Percentiles rank a stretch among this genome's conserved stretches.
Evolutionary conservation across 208 protist genomes (phyloP).

Genomic region (Endotrypanum monterogeii): DNA sequence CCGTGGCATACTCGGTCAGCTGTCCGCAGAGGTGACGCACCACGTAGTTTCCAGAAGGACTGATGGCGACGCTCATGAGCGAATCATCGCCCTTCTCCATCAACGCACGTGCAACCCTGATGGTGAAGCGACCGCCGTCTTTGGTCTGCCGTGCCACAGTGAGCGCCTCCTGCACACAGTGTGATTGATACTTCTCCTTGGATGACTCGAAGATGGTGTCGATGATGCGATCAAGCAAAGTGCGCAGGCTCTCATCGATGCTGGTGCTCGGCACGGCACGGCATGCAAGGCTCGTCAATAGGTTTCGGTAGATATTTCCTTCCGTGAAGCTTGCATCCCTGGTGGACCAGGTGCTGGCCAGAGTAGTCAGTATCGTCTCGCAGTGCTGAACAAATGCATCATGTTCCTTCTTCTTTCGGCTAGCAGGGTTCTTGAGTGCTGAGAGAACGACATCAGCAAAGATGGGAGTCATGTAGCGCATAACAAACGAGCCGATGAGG

Average conservation of each 20-base stretch:
- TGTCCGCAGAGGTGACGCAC: slow-evolving; percentile 62
- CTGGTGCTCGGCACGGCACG: slow-evolving; percentile 50
- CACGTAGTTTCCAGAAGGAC: slow-evolving; percentile 82
- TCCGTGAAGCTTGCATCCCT: slow-evolving; percentile 26
- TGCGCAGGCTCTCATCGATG: slow-evolving; percentile 45
- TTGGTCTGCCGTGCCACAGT: slow-evolving; percentile 36
- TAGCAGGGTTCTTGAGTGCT: slow-evolving; percentile 36
- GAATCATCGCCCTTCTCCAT: slow-evolving; percentile 47
- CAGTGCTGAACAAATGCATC: slow-evolving; percentile 45
- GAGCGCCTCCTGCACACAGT: slow-evolving; percentile 80
- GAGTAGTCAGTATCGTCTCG: slow-evolving; percentile 39
- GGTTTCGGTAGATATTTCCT: slow-evolving; percentile 72
- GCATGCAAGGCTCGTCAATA: slow-evolving; percentile 60
- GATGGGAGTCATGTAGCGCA: slow-evolving; percentile 71
- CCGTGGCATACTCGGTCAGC: slow-evolving; percentile 56
- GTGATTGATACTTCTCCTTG: slow-evolving; percentile 77
- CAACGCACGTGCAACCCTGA: slow-evolving; percentile 54
- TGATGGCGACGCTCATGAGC: slow-evolving; percentile 47
- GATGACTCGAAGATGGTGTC: slow-evolving; percentile 64
- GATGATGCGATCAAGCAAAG: slow-evolving; percentile 57
- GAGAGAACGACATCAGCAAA: slow-evolving; percentile 69
- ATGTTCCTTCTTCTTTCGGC: slow-evolving; percentile 30
- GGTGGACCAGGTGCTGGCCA: slow-evolving; percentile 24
- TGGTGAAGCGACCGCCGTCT: slow-evolving; percentile 43
- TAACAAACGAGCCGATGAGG: slow-evolving; percentile 66